Evolutionary conservation across 371 early-diverging fungal genomes (phyloP).

Genomic region (Haplosporangium sp.): DNA sequence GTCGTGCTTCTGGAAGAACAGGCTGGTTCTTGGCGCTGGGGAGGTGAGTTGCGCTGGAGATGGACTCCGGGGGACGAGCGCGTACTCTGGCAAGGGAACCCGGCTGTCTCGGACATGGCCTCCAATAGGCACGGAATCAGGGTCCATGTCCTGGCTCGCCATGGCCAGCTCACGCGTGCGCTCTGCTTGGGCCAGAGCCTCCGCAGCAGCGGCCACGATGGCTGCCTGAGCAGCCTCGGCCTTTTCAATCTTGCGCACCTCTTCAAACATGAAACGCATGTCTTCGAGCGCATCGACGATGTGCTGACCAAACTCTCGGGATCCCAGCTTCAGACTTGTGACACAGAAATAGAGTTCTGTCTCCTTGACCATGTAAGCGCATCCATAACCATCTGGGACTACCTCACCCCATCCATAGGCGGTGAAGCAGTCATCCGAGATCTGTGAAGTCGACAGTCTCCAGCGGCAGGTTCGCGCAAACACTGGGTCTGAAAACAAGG

Average conservation of each 20-base stretch:
- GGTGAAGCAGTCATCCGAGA: slow-evolving; percentile 87
- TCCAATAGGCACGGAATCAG: background rate
- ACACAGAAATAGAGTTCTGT: slow-evolving; percentile 84
- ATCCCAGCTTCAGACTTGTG: slow-evolving; percentile 64
- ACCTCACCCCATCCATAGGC: slow-evolving; percentile 98
- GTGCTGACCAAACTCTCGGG: slow-evolving; percentile 61
- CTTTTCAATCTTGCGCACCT: slow-evolving; percentile 47
- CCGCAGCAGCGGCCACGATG: slow-evolving; percentile 27
- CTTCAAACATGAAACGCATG: slow-evolving; percentile 59
- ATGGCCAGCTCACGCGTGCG: slow-evolving; percentile 11
- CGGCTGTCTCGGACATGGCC: slow-evolving; percentile 10
- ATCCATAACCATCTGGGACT: slow-evolving; percentile 91
- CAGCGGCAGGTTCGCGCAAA: slow-evolving; percentile 86
- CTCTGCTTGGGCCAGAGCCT: slow-evolving; percentile 24
- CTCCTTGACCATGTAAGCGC: slow-evolving; percentile 93
- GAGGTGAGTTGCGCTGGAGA: slow-evolving; percentile 17
- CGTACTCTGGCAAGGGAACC: background rate
- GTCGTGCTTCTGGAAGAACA: slow-evolving; percentile 45
- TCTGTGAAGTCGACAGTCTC: slow-evolving; percentile 92
- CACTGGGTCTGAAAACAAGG: slow-evolving; percentile 85
- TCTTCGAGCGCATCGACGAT: slow-evolving; percentile 74
- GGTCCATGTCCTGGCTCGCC: slow-evolving; percentile 13
- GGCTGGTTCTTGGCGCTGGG: slow-evolving; percentile 35
- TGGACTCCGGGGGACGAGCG: slow-evolving; percentile 21
- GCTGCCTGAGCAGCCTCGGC: slow-evolving; percentile 41